phyloP scores from a whole-genome alignment of 306 rosid genomes.

The Albizia julibrissin region DNA sequence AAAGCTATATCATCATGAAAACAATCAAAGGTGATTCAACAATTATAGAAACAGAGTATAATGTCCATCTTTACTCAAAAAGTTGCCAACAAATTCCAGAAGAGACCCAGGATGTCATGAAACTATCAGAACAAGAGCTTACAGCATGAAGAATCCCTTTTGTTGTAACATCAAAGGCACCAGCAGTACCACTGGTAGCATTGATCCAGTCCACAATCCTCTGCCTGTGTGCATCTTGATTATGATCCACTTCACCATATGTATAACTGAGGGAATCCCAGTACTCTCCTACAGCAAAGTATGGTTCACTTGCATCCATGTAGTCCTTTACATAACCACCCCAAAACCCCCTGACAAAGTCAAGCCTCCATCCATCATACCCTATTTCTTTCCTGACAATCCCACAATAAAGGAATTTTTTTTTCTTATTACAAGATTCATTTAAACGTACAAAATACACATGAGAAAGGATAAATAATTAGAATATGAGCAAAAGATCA shows the following conservation, averaged over 20 bases:
- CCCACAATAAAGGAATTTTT: constrained; percentile 15
- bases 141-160: constrained; percentile 97
- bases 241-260: constrained; percentile 84
- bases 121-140: constrained; percentile 44
- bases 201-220: constrained; percentile 96
- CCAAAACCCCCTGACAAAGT: constrained; percentile 98
- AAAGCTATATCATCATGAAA: neutral
- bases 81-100: constrained; percentile 7
- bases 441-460: neutral
- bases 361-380: constrained; percentile 99
- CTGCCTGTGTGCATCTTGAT: constrained; percentile 98
- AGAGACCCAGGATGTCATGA: neutral
- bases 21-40: neutral
- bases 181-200: constrained; percentile 78
- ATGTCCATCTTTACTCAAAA: constrained; percentile 8
- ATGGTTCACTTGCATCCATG: constrained; percentile 76
- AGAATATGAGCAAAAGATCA: neutral
- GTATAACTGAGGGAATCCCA: constrained; percentile 99
- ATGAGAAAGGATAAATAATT: neutral
- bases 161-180: constrained; percentile 97
- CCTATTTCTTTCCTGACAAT: constrained; percentile 84
- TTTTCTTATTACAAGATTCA: neutral
- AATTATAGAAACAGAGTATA: neutral
- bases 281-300: constrained; percentile 86
- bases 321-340: constrained; percentile 98